These are phyloP conservation scores for Lecanosticta acicola DNA, from an alignment of 2,329 filamentous ascomycete species.

Conservation along the genomic window DNA sequence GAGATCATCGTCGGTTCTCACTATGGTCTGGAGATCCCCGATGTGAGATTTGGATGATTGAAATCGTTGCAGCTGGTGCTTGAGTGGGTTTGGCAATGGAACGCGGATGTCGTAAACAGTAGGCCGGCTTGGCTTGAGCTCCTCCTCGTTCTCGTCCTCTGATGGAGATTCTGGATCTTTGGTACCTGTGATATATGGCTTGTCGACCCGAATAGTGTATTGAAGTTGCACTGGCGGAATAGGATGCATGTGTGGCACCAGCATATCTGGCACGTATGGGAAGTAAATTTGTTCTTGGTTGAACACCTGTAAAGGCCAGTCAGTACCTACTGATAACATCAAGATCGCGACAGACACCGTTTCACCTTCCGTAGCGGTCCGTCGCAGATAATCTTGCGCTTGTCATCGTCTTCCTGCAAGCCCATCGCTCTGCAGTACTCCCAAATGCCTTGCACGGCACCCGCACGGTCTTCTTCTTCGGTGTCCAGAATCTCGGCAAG, in stretches of 20 bases:
- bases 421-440: constrained; percentile 85
- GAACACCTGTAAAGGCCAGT: constrained; percentile 55
- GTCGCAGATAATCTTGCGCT: constrained; percentile 86
- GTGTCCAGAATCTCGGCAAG: constrained; percentile 82
- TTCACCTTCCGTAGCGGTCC: constrained; percentile 70
- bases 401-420: constrained; percentile 91
- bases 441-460: constrained; percentile 87
- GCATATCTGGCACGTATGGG: constrained; percentile 74
- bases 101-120: constrained; percentile 88
- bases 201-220: constrained; percentile 91
- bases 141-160: constrained; percentile 30
- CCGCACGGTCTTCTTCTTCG: constrained; percentile 77
- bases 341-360: constrained; percentile 12
- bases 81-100: constrained; percentile 74
- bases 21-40: constrained; percentile 68
- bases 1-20: constrained; percentile 75
- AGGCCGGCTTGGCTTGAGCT: constrained; percentile 51
- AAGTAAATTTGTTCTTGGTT: constrained; percentile 70
- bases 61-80: constrained; percentile 54
- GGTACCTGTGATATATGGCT: constrained; percentile 47
- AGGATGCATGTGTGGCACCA: constrained; percentile 64
- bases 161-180: constrained; percentile 59
- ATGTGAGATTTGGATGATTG: constrained; percentile 44
- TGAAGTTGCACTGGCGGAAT: constrained; percentile 75
- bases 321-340: not conserved